These are phyloP conservation scores for Colletotrichum caudatum DNA, from an alignment of 2,329 filamentous ascomycete genomes.

Conservation along the genomic window DNA sequence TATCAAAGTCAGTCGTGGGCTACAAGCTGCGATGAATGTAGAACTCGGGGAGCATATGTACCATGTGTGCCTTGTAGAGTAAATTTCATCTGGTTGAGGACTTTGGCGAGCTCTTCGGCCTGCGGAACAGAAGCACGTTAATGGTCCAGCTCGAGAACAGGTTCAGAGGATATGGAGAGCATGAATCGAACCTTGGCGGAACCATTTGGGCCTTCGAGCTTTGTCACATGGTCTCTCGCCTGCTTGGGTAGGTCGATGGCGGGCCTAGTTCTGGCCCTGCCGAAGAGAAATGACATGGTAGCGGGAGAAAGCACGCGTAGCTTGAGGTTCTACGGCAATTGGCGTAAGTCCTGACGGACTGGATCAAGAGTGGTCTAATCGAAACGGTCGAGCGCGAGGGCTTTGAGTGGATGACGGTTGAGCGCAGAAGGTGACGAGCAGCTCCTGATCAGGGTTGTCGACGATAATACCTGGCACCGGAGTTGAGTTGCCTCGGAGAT, in stretches of 20 bases:
- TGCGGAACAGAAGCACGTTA: constrained; percentile 53
- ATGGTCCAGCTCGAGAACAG: constrained; percentile 41
- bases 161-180: constrained; percentile 8
- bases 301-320: background rate
- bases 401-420: background rate
- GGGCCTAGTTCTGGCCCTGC: constrained; percentile 63
- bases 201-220: constrained; percentile 63
- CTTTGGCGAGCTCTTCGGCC: constrained; percentile 89
- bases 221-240: constrained; percentile 66
- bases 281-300: constrained; percentile 69
- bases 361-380: background rate
- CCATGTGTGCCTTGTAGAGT: constrained; percentile 93
- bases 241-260: constrained; percentile 67
- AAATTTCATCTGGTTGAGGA: constrained; percentile 90
- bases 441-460: background rate
- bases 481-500: background rate
- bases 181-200: constrained; percentile 58
- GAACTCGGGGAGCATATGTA: constrained; percentile 53
- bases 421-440: background rate
- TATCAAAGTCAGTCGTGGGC: constrained; percentile 31
- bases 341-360: background rate
- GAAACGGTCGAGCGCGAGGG: background rate
- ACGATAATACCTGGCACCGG: background rate
- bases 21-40: background rate
- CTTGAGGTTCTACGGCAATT: background rate